Base-by-base conservation (phyloP, 345 rosid species). In the Gossypium bickii region DNA sequence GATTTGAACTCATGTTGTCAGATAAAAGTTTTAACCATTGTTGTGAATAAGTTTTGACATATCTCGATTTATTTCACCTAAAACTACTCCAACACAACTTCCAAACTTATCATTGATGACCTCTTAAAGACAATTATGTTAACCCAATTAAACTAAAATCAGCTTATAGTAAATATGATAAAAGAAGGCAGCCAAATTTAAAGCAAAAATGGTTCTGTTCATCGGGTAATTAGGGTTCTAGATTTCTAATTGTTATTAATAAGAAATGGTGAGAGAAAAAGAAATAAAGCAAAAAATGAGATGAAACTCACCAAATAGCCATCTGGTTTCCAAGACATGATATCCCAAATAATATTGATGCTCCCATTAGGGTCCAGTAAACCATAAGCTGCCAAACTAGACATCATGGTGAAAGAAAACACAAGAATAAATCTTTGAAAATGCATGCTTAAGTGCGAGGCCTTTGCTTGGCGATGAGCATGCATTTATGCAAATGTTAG, bases 331-430 rank as follows among this genome's bases (percentile, higher is more conserved):
- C 95, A 88, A 38, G 84, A 86, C 75, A 81, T 81, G 41, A 88
- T 83, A 61, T 90, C 91, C 95, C 95, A 90, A 78, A 85, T 90
- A 79, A 88, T 81, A 18, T 90, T 90, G 57, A 90, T 70, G 80
- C 85, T 90, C 41, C 91, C 91, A 71, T 72, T 82, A 22, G 91
- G 93, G 75, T 88, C 95, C 75, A 90, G 65, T 27, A 88, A 87
- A 75, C 87, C 92, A 73, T 90, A 89, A 20, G 91, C 87, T 22
- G 70, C 12, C 52, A 65, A 5, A 18, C 27, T 49, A 43, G 25
- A n/a, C 16, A 65, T 65, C 16, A 65, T 43, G 12, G 20, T 65
- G 49, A 44, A 11, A 65, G 70, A 65, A 65, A 43, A 41, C 11
- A 27, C 27, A 64, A 65, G 52, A 43, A 65, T 18, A 41, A 43